Base-by-base conservation (phyloP, 2,329 filamentous ascomycete genomes). In the Lachnellula hyalina region DNA sequence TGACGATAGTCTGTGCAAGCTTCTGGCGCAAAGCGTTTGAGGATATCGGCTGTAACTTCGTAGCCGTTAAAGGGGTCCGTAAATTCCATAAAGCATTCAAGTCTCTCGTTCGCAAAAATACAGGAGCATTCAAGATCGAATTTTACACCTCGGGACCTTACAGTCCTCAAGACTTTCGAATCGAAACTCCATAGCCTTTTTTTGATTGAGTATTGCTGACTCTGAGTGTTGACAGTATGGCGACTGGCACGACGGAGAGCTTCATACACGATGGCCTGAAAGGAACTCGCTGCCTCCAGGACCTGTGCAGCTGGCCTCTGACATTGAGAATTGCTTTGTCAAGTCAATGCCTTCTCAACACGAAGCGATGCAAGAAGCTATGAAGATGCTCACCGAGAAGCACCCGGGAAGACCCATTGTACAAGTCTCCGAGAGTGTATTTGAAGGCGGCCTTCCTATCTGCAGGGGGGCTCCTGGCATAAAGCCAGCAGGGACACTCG, bases 361-460 rank as follows among this genome's bases (percentile, higher is more conserved):
- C 55, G 55, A 64, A 41, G 65, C 68, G 5, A 45, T 74, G 6
- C 71, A 72, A 52, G 55, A 53, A 9, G 66, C 70, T 2, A 72
- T 76, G 14, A 69, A 70, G 62, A 63, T 60, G 4, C 56, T 72
- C 32, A 65, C 67, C 2, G 63, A 65, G 7, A 53, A 66, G 2
- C 65, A 73, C 34, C 68, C 71, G 2, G 58, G 56, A 4, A 67
- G 72, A 8, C 67, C 74, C 32, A 67, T 80, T 28, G 57, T 80
- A 19, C 63, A 77, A 12, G 50, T 80, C n/a, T 67, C 68, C 35
- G 77, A 80, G 60, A 64, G 67, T 2, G 62, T 69, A 2, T 73
- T 70, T 45, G 64, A 70, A 52, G 75, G 73, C 0, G 58, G 68
- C 11, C 56, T 71, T 0, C 74, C 76, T 0, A 69, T 75, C 49